Conservation (phyloP, 2,329 filamentous ascomycete species). For the Aureobasidium pullulans region DNA sequence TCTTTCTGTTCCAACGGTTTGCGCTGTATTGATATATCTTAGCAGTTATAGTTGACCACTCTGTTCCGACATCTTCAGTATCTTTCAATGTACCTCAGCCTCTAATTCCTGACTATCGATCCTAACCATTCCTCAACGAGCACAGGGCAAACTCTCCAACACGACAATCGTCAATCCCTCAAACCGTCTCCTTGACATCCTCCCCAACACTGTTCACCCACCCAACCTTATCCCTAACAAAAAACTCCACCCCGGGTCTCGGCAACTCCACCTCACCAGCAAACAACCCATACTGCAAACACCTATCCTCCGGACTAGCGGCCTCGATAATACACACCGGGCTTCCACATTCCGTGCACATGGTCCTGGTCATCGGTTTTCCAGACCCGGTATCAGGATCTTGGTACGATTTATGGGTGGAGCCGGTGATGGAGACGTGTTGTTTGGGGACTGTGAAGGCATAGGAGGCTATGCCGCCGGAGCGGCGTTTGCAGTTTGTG, state of each 20-base stretch:
- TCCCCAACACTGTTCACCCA: slow-evolving; percentile 16
- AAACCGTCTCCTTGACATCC: slow-evolving; percentile 15
- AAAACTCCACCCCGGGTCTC: slow-evolving; percentile 17
- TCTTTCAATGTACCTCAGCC: too few species aligned
- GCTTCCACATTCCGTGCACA: slow-evolving; percentile 17
- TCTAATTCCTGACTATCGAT: too few species aligned
- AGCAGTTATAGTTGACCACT: too few species aligned
- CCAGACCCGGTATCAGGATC: slow-evolving; percentile 17
- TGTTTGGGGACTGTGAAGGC: slow-evolving; percentile 18
- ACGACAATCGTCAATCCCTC: not conserved
- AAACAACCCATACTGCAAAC: slow-evolving; percentile 20
- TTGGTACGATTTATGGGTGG: slow-evolving; percentile 10
- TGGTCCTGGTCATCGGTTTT: slow-evolving; percentile 18
- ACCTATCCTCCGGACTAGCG: slow-evolving; percentile 14
- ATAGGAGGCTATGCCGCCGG: slow-evolving; percentile 18
- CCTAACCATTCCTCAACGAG: too few species aligned
- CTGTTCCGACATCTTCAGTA: too few species aligned
- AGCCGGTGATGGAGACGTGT: slow-evolving; percentile 15
- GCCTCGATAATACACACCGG: slow-evolving; percentile 19
- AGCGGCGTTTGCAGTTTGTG: slow-evolving; percentile 18
- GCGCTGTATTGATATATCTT: too few species aligned
- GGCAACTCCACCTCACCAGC: slow-evolving; percentile 15
- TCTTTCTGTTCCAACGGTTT: too few species aligned
- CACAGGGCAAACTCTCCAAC: too few species aligned
- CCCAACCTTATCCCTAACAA: slow-evolving; percentile 16